Percentiles rank a stretch among this genome's conserved stretches.
phyloP scores from a whole-genome alignment of 495 filamentous ascomycete species.

The Lentithecium fluviatile region DNA sequence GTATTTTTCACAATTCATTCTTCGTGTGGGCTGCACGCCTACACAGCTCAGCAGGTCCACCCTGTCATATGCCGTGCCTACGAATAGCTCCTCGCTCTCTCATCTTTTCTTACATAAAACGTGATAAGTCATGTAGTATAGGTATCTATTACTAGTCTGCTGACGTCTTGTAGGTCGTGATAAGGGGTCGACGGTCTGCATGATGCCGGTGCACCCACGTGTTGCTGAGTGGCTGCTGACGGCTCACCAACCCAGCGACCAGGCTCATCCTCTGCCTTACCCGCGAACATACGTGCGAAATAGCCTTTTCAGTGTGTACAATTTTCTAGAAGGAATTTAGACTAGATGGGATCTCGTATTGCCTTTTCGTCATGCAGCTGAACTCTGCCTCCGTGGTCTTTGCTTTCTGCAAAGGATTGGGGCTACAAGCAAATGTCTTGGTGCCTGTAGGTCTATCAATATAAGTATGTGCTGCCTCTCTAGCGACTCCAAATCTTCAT shows the following conservation, averaged over 20 bases:
- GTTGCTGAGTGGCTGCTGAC: constrained; percentile 25
- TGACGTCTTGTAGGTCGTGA: too few species aligned
- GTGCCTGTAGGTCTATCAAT: background rate
- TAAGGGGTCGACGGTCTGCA: too few species aligned
- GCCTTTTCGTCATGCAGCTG: background rate
- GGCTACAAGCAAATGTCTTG: background rate
- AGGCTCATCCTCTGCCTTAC: constrained; percentile 2
- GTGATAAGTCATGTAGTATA: too few species aligned
- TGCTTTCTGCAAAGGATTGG: background rate
- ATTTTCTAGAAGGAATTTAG: background rate
- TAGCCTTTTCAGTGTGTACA: background rate
- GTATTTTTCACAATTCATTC: too few species aligned
- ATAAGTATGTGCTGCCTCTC: background rate
- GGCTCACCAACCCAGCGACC: constrained; percentile 1
- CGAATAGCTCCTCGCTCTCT: too few species aligned
- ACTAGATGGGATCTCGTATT: background rate
- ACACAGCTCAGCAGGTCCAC: too few species aligned
- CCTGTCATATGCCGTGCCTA: too few species aligned
- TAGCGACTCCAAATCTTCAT: background rate
- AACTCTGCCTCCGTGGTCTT: background rate
- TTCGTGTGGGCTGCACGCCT: too few species aligned
- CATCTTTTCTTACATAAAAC: too few species aligned
- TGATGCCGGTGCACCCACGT: constrained; percentile 13
- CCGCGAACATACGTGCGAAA: background rate
- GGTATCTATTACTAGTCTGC: too few species aligned